phyloP scores from a whole-genome alignment of 2,329 filamentous ascomycete genomes.

The Claviceps humidiphila region DNA sequence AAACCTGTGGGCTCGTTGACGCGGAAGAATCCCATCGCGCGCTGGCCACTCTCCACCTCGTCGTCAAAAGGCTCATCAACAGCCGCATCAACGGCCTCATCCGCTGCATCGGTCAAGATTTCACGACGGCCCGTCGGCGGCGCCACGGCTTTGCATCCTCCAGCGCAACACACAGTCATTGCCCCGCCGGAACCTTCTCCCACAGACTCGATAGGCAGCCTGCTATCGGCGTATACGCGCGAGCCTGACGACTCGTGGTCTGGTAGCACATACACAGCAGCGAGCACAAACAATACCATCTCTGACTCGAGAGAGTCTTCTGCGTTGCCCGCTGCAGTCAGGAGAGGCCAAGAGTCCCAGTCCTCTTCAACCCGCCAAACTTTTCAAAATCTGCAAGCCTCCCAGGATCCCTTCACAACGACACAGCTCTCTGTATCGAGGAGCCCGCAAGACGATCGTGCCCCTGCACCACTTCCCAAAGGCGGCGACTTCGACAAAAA shows the following conservation, averaged over 20 bases:
- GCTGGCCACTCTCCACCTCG: constrained; percentile 9
- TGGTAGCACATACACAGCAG: constrained; percentile 6
- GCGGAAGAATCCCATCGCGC: neutral
- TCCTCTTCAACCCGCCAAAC: too few species aligned
- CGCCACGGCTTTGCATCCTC: neutral
- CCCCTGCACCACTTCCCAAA: constrained; percentile 15
- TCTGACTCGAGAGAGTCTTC: constrained; percentile 1
- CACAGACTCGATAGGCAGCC: constrained; percentile 37
- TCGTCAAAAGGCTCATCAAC: neutral
- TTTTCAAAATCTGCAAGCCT: too few species aligned
- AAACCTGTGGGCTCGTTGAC: constrained; percentile 10
- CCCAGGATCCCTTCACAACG: too few species aligned
- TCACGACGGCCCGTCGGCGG: constrained; percentile 22
- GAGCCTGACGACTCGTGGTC: constrained; percentile 25
- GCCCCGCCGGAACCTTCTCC: constrained; percentile 23
- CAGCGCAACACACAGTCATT: constrained; percentile 4
- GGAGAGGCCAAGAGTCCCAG: neutral
- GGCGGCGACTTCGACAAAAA: constrained; percentile 10
- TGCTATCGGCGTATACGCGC: constrained; percentile 41
- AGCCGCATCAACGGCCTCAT: neutral
- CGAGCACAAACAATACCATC: constrained; percentile 1
- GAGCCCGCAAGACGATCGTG: neutral
- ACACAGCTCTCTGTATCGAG: neutral
- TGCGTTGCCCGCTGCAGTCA: neutral
- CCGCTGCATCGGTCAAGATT: constrained; percentile 18